Evolutionary conservation across 2,329 filamentous ascomycete species (phyloP).

Genomic region (Xylaria sp.): DNA sequence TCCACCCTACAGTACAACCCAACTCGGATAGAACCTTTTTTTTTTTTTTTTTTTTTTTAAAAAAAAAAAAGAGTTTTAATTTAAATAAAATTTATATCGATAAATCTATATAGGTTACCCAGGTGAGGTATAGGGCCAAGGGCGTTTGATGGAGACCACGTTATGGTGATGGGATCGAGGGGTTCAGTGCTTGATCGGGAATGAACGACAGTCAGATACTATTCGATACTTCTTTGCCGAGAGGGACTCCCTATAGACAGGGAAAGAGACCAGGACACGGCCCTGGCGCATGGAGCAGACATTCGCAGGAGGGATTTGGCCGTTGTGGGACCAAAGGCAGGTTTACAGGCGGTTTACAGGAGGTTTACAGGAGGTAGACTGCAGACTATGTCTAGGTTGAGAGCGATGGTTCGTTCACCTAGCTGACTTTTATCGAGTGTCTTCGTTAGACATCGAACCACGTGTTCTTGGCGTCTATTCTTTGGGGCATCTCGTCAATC

Average conservation of each 20-base stretch:
- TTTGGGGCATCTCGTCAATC: constrained; percentile 2
- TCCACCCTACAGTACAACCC: neutral
- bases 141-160: constrained; percentile 14
- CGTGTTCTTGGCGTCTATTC: constrained; percentile 20
- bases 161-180: constrained; percentile 30
- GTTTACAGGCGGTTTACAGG: too few species aligned
- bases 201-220: neutral
- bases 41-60: too few species aligned
- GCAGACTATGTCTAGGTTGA: neutral
- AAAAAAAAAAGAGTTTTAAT: neutral
- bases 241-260: neutral
- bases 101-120: too few species aligned
- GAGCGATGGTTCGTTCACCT: neutral
- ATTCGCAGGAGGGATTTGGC: neutral
- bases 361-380: too few species aligned
- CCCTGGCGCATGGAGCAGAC: neutral
- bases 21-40: neutral
- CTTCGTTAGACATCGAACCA: constrained; percentile 7
- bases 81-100: too few species aligned
- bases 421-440: neutral
- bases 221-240: constrained; percentile 4
- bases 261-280: neutral
- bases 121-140: neutral
- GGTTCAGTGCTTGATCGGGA: constrained; percentile 34
- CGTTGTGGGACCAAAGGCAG: neutral